phyloP scores from a whole-genome alignment of 2,329 filamentous ascomycete species.

The Reticulascus tulasneorum region DNA sequence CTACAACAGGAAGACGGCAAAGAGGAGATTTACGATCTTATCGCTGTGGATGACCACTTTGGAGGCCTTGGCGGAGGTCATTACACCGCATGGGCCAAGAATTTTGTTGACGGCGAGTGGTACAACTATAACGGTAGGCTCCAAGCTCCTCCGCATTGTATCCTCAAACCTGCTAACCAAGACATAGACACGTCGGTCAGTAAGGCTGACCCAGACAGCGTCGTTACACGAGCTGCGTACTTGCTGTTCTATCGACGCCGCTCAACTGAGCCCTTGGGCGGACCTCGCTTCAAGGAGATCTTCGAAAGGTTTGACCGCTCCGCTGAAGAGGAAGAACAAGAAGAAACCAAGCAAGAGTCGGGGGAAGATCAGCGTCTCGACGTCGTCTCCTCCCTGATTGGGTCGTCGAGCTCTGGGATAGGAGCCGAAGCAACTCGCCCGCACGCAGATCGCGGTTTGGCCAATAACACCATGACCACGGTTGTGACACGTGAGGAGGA shows the following conservation, averaged over 20 bases:
- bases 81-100: slow-evolving; percentile 92
- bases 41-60: slow-evolving; percentile 94
- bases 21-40: slow-evolving; percentile 82
- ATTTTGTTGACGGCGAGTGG: slow-evolving; percentile 85
- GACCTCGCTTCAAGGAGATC: slow-evolving; percentile 68
- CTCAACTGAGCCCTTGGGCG: slow-evolving; percentile 72
- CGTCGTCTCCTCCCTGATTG: slow-evolving; percentile 78
- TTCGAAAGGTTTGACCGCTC: slow-evolving; percentile 58
- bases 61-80: slow-evolving; percentile 91
- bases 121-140: slow-evolving; percentile 91
- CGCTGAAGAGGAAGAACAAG: slow-evolving; percentile 39
- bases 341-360: slow-evolving; percentile 47
- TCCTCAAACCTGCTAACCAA: slow-evolving; percentile 34
- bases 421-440: slow-evolving; percentile 73
- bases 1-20: slow-evolving; percentile 78
- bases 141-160: not conserved
- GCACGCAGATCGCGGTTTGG: slow-evolving; percentile 59
- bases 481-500: slow-evolving; percentile 20
- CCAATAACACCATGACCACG: slow-evolving; percentile 29
- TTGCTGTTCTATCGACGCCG: slow-evolving; percentile 93
- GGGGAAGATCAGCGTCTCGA: slow-evolving; percentile 87
- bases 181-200: slow-evolving; percentile 69
- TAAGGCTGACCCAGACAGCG: slow-evolving; percentile 53
- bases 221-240: slow-evolving; percentile 78
- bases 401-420: slow-evolving; percentile 84